Evolutionary conservation across 1,284 basidiomycete genomes (phyloP).

Genomic region (Sanghuangporus sanghuang): DNA sequence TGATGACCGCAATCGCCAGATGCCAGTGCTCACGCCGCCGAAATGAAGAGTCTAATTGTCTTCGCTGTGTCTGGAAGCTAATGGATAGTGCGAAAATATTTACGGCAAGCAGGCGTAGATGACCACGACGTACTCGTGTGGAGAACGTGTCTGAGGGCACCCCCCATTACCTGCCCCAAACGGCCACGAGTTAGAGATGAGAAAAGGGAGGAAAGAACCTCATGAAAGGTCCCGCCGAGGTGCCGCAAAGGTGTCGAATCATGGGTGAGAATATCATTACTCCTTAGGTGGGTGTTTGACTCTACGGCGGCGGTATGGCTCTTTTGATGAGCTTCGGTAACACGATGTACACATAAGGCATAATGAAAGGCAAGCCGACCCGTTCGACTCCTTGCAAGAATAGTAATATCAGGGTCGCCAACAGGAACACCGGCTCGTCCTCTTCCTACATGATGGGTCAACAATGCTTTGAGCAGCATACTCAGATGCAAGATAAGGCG

Average conservation of each 20-base stretch:
- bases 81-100: too few species aligned
- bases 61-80: too few species aligned
- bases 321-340: constrained; percentile 2
- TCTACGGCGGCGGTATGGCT: neutral
- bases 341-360: neutral
- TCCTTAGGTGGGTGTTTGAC: neutral
- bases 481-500: neutral
- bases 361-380: neutral
- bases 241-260: neutral
- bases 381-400: neutral
- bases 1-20: too few species aligned
- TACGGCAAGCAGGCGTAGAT: too few species aligned
- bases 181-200: neutral
- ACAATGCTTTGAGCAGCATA: neutral
- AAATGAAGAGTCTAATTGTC: too few species aligned
- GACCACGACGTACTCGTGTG: too few species aligned
- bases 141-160: neutral
- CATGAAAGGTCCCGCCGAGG: neutral
- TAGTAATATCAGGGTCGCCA: neutral
- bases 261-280: neutral
- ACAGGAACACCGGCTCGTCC: neutral
- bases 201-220: neutral
- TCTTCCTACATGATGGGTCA: neutral
- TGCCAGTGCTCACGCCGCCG: too few species aligned
- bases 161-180: neutral